A percentile compares a stretch with the other conserved stretches of the same genome.
These are phyloP conservation scores for Parascedosporium putredinis DNA, from an alignment of 2,329 filamentous ascomycete genomes.

Conservation along the genomic window DNA sequence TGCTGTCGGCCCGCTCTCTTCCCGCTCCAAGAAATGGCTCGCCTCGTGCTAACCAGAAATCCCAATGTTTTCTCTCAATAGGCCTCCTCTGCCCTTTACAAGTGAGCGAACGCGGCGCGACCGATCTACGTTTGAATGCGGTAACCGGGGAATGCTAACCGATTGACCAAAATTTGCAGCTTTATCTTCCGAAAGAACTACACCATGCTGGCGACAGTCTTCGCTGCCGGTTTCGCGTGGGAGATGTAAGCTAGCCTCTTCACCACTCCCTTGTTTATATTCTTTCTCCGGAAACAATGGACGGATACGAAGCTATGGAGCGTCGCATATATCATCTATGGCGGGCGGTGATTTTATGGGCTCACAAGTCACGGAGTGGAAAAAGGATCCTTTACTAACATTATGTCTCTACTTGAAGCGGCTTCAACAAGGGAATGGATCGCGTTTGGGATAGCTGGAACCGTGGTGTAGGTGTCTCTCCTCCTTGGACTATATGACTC, in stretches of 20 bases:
- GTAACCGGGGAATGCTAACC: not conserved
- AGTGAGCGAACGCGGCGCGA: slow-evolving; percentile 1
- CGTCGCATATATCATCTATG: too few species aligned
- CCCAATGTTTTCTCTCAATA: not conserved
- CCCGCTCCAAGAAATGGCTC: not conserved
- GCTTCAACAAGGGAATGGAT: slow-evolving; percentile 73
- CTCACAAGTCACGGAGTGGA: too few species aligned
- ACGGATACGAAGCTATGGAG: too few species aligned
- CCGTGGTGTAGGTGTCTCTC: slow-evolving; percentile 62
- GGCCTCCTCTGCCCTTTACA: slow-evolving; percentile 2
- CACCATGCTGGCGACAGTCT: slow-evolving; percentile 78
- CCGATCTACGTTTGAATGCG: not conserved
- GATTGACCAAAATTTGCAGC: slow-evolving; percentile 40
- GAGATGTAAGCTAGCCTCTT: slow-evolving; percentile 72
- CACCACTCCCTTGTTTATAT: too few species aligned
- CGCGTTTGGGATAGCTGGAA: slow-evolving; percentile 86
- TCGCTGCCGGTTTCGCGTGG: slow-evolving; percentile 77
- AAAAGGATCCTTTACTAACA: not conserved
- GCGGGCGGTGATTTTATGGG: too few species aligned
- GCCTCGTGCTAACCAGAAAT: not conserved
- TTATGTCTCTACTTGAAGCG: slow-evolving; percentile 38
- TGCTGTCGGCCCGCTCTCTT: not conserved
- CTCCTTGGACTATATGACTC: not conserved
- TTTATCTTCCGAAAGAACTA: slow-evolving; percentile 77
- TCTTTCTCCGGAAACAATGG: not conserved